phyloP scores from a whole-genome alignment of 1,284 basidiomycete species.

The Trichosporon sp. region DNA sequence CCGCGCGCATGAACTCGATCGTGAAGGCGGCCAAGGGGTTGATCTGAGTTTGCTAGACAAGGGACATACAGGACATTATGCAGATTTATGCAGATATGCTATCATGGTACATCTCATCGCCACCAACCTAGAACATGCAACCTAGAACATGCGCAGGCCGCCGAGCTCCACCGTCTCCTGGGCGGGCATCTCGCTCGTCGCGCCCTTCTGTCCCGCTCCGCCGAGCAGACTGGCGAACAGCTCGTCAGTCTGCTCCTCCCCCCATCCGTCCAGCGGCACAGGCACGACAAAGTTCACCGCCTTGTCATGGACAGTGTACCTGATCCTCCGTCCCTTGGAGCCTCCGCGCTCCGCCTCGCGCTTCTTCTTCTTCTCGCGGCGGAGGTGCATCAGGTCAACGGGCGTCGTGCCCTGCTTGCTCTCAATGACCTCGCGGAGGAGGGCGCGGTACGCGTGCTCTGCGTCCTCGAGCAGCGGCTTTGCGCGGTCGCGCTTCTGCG shows the following conservation, averaged over 20 bases:
- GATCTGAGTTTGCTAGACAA: not conserved
- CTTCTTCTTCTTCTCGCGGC: conserved; percentile 58
- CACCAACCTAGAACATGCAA: not conserved
- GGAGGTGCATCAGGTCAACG: conserved; percentile 31
- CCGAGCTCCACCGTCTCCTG: conserved; percentile 12
- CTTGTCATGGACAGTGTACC: conserved; percentile 89
- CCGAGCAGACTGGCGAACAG: conserved; percentile 79
- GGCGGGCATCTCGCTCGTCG: conserved; percentile 4
- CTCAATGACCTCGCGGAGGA: conserved; percentile 83
- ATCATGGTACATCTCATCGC: not conserved
- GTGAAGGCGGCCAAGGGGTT: not conserved
- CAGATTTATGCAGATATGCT: not conserved
- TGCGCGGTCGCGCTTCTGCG: conserved; percentile 27
- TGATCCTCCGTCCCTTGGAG: conserved; percentile 84
- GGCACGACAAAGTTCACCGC: conserved; percentile 91
- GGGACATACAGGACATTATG: not conserved
- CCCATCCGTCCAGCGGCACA: conserved; percentile 66
- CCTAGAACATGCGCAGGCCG: conserved; percentile 16
- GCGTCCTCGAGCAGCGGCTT: conserved; percentile 56
- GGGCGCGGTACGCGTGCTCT: conserved; percentile 82
- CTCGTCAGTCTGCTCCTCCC: conserved; percentile 89
- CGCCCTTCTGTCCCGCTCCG: conserved; percentile 22
- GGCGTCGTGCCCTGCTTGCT: conserved; percentile 34
- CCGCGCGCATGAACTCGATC: not conserved
- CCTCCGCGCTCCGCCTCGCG: conserved; percentile 84